phyloP scores from a whole-genome alignment of 2,329 filamentous ascomycete species.

The Helotiales sp. region DNA sequence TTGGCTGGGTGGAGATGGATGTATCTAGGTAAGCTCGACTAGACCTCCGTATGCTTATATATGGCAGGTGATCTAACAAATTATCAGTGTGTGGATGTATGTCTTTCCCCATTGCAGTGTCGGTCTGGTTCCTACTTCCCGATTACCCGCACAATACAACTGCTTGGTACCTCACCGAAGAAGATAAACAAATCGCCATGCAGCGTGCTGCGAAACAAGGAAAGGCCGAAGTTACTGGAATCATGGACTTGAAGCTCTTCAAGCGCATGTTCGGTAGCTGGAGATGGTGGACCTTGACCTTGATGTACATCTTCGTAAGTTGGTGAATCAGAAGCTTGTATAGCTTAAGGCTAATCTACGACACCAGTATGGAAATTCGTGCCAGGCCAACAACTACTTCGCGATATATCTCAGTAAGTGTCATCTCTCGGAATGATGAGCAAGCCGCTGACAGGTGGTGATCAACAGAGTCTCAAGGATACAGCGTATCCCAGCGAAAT shows the following conservation, averaged over 20 bases:
- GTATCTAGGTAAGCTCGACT: conserved; percentile 1
- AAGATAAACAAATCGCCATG: background rate
- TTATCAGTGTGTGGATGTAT: background rate
- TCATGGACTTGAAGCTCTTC: conserved; percentile 3
- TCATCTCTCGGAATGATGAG: background rate
- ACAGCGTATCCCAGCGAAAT: conserved; percentile 3
- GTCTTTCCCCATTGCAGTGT: background rate
- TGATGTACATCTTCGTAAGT: conserved; percentile 1
- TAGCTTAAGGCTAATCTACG: too few relatives aligned
- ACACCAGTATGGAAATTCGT: background rate
- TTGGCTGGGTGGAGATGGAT: conserved; percentile 1
- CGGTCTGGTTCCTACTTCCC: background rate
- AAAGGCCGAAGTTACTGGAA: background rate
- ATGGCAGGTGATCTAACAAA: background rate
- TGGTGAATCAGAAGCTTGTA: too few relatives aligned
- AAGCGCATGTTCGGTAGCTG: conserved; percentile 2
- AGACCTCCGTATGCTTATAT: background rate
- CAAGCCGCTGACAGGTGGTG: background rate
- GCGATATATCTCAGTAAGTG: background rate
- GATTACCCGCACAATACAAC: conserved; percentile 1
- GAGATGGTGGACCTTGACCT: background rate
- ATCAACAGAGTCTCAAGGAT: background rate
- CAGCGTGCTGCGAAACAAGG: background rate
- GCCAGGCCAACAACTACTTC: background rate
- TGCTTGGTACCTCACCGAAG: conserved; percentile 1